Base-by-base conservation (phyloP, 1,139 yeast genomes). In the Hemisphaericaspora xylofermentans region DNA sequence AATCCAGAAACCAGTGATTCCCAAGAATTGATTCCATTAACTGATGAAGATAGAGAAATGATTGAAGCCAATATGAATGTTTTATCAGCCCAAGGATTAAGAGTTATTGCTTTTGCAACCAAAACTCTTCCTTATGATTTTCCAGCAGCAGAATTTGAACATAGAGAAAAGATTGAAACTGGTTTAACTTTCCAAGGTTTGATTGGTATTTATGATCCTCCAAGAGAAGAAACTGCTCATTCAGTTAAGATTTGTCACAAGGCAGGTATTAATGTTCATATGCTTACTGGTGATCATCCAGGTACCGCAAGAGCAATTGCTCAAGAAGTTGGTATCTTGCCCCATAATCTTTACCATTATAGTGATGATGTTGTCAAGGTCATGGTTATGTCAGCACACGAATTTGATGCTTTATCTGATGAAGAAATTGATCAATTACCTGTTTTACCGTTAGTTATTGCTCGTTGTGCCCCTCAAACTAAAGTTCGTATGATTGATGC, bases 241-340 rank as follows among this genome's bases (percentile, higher is more conserved):
- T 80, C 88, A 4, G 94, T 86, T 29, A 75, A 75, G 51, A 62
- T 68, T 49, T 85, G 93, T 57, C 91, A 84, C 55, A 67, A 61
- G 38, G 94, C 94, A 16, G 94, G 94, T 42, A 82, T 86, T 51
- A 81, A 82, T 52, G 94, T 86, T 36, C 89, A 82, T 53, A 86
- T 86, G 94, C 78, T 86, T 41, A 86, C 94, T 18, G 94, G 95
- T 50, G 94, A 86, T 57, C 93, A 84, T 56, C 88, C 88, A 3
- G 85, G 86, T 33, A 85, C 95, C 35, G 95, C 94, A 17, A 70
- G 73, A 43, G 89, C 93, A 3, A 85, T 85, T 65, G 93, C 95
- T 10, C 84, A 81, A 57, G 91, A 86, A 62, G 95, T 87, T 34
- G 96, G 95, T 16, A 84, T 84, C 48, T 64, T 88, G 40, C 96